Evolutionary conservation across 345 rosid species (phyloP).

Genomic region (Rhodamnia rubescens): DNA sequence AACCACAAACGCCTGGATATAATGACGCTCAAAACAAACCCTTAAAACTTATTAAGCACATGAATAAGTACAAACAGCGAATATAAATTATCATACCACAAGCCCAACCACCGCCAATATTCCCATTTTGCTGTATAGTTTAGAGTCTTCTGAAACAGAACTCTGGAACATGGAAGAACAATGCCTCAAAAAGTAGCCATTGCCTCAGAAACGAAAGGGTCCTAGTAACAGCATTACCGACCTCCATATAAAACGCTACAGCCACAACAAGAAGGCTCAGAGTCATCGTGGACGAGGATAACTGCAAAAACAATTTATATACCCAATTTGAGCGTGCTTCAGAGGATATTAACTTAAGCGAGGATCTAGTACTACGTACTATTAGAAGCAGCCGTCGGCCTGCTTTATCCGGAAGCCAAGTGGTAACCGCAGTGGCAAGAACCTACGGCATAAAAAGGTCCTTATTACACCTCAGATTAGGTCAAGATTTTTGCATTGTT

Average conservation of each 20-base stretch:
- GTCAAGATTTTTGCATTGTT: neutral
- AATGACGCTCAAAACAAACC: neutral
- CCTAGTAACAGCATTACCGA: constrained; percentile 4
- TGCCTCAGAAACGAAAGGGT: neutral
- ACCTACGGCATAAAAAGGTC: constrained; percentile 32
- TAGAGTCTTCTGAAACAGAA: neutral
- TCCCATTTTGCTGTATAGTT: constrained; percentile 43
- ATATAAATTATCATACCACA: constrained; percentile 39
- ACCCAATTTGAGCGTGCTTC: neutral
- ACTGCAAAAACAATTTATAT: constrained; percentile 21
- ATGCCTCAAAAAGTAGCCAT: neutral
- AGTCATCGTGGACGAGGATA: constrained; percentile 74
- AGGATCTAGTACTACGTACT: constrained; percentile 26
- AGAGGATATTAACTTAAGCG: neutral
- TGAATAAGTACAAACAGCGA: neutral
- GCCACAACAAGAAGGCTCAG: constrained; percentile 58
- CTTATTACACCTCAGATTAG: neutral
- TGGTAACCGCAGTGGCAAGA: constrained; percentile 58
- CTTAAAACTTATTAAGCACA: neutral
- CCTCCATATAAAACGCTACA: constrained; percentile 64
- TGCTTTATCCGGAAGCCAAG: constrained; percentile 75
- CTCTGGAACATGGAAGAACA: constrained; percentile 25
- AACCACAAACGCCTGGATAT: constrained; percentile 54
- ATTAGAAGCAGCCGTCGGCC: constrained; percentile 85
- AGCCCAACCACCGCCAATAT: constrained; percentile 75